Conservation (phyloP, 2,329 filamentous ascomycete species). For the Aspergillus sp. region DNA sequence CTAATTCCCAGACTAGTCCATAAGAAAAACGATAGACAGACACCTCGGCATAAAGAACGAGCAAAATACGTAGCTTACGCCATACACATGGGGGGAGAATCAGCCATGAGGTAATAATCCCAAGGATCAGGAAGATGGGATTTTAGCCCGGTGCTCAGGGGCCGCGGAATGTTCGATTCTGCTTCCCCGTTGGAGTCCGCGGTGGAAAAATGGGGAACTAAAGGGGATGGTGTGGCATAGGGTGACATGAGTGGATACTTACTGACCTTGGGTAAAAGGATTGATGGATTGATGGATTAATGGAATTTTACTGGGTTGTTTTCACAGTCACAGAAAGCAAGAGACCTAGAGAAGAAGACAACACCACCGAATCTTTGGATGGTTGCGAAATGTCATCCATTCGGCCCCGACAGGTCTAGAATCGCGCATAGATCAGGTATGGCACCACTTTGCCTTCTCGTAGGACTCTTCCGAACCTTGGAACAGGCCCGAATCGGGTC, state of each 20-base stretch:
- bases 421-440: background rate
- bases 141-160: constrained; percentile 17
- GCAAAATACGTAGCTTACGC: background rate
- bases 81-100: background rate
- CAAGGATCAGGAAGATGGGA: constrained; percentile 20
- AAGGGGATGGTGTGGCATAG: constrained; percentile 1
- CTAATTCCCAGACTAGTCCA: background rate
- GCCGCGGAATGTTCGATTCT: constrained; percentile 20
- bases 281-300: background rate
- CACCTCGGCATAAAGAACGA: too few relatives aligned
- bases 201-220: constrained; percentile 6
- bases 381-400: background rate
- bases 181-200: constrained; percentile 17
- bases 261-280: background rate
- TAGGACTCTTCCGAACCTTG: background rate
- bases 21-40: background rate
- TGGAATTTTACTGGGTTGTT: too few relatives aligned
- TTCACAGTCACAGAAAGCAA: background rate
- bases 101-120: constrained; percentile 10
- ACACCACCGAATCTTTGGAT: background rate
- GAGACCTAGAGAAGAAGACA: too few relatives aligned
- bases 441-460: background rate
- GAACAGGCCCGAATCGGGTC: constrained; percentile 1
- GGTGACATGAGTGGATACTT: background rate
- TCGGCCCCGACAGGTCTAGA: background rate